phyloP scores from a whole-genome alignment of 495 filamentous ascomycete genomes.

The Penicillium soppii region DNA sequence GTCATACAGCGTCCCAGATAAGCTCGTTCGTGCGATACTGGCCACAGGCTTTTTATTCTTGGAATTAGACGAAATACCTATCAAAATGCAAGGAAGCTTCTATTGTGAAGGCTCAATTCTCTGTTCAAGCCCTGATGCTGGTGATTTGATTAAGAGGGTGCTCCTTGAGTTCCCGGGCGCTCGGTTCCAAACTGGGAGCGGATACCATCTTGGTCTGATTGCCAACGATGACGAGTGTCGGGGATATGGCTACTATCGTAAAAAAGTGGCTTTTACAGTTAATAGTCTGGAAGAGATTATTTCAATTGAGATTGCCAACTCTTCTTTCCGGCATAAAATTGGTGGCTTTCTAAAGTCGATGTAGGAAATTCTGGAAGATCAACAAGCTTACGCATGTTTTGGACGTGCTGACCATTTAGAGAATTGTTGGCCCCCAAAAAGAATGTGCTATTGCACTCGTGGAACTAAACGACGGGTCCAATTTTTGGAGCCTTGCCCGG shows the following conservation, averaged over 20 bases:
- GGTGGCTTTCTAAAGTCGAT: conserved; percentile 21
- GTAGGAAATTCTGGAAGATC: conserved; percentile 12
- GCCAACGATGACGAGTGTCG: conserved; percentile 14
- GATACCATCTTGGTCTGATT: conserved; percentile 11
- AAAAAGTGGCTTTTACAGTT: conserved; percentile 14
- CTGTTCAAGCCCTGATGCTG: conserved; percentile 7
- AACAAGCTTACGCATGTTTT: conserved; percentile 16
- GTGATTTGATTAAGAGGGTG: conserved; percentile 15
- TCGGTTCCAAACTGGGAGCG: conserved; percentile 6
- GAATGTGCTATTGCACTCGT: conserved; percentile 11
- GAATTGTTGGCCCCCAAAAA: conserved; percentile 7
- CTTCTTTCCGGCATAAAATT: conserved; percentile 8
- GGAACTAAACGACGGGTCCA: conserved; percentile 4
- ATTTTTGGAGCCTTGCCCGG: conserved; percentile 4
- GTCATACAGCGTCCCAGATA: conserved; percentile 14
- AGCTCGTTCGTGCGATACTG: conserved; percentile 13
- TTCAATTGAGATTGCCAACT: conserved; percentile 7
- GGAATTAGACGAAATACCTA: conserved; percentile 18
- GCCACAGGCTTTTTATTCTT: conserved; percentile 23
- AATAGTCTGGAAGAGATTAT: conserved; percentile 17
- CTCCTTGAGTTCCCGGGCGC: conserved; percentile 9
- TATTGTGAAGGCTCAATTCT: conserved; percentile 18
- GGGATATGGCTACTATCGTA: conserved; percentile 20
- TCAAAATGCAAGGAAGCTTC: conserved; percentile 5
- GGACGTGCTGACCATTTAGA: conserved; percentile 19